phyloP scores from a whole-genome alignment of 176 grass and related monocot species.

The Ensete ventricosum region DNA sequence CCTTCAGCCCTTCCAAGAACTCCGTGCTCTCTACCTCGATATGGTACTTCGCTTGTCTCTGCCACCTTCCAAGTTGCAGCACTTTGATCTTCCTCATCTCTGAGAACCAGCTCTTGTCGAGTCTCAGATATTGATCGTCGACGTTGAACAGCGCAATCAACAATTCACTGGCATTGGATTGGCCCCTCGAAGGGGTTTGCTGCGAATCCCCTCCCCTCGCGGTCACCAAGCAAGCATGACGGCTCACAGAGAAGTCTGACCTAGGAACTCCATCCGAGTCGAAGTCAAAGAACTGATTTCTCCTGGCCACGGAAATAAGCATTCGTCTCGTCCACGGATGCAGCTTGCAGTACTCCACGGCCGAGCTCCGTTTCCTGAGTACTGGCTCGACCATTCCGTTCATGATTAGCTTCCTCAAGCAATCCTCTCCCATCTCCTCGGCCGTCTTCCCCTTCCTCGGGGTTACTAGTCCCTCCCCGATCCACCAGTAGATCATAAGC shows the following conservation, averaged over 20 bases:
- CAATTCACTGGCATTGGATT: background rate
- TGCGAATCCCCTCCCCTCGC: background rate
- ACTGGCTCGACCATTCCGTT: slow-evolving; percentile 34
- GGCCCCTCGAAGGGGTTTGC: background rate
- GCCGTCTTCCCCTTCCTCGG: background rate
- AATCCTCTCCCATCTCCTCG: slow-evolving; percentile 10
- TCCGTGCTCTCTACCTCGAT: slow-evolving; percentile 39
- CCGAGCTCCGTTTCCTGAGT: slow-evolving; percentile 6
- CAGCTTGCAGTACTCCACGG: slow-evolving; percentile 21
- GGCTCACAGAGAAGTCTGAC: slow-evolving; percentile 16
- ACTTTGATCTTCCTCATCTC: slow-evolving; percentile 30
- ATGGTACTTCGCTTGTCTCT: slow-evolving; percentile 31
- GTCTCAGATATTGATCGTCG: slow-evolving; percentile 38
- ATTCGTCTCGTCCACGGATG: slow-evolving; percentile 38
- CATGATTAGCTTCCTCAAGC: slow-evolving; percentile 33
- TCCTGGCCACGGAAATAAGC: slow-evolving; percentile 37
- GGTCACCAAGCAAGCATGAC: background rate
- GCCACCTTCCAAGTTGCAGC: slow-evolving; percentile 45
- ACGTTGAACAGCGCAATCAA: slow-evolving; percentile 45
- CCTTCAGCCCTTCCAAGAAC: slow-evolving; percentile 34
- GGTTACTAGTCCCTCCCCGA: slow-evolving; percentile 41
- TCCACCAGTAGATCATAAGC: slow-evolving; percentile 33
- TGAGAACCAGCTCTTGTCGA: slow-evolving; percentile 36
- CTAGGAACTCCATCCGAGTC: slow-evolving; percentile 23
- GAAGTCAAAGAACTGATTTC: slow-evolving; percentile 42